Conservation (phyloP, 768 basidiomycete genomes). For the Suillus brevipes region DNA sequence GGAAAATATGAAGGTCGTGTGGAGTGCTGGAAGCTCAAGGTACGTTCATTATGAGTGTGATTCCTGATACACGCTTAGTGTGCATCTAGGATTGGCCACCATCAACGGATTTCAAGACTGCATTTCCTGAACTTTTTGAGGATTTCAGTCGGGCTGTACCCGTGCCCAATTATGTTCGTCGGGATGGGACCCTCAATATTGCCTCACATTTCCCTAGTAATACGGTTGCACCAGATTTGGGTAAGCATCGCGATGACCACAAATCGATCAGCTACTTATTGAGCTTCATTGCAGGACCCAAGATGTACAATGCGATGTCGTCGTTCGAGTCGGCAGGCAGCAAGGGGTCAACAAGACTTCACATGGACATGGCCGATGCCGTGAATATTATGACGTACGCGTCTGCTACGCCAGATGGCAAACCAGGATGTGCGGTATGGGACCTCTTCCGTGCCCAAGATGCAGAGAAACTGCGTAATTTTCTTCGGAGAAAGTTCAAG, state of each 20-base stretch:
- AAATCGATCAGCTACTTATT: neutral
- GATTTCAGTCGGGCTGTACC: conserved; percentile 86
- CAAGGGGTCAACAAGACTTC: conserved; percentile 84
- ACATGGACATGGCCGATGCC: conserved; percentile 95
- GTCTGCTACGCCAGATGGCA: conserved; percentile 51
- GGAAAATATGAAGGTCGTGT: conserved; percentile 60
- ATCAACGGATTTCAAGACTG: conserved; percentile 77
- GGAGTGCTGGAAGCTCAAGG: conserved; percentile 78
- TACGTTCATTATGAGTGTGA: conserved; percentile 23
- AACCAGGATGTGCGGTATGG: conserved; percentile 84
- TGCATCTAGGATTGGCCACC: conserved; percentile 87
- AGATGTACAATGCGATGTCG: conserved; percentile 92
- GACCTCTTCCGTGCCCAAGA: conserved; percentile 86
- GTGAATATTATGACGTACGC: conserved; percentile 89
- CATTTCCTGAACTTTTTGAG: conserved; percentile 82
- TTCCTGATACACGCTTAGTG: conserved; percentile 11
- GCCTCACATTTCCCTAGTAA: conserved; percentile 87
- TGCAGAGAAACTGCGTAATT: conserved; percentile 72
- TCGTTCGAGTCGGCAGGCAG: conserved; percentile 65
- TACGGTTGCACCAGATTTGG: conserved; percentile 76
- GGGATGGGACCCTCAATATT: conserved; percentile 86
- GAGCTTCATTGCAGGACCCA: conserved; percentile 64
- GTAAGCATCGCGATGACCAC: conserved; percentile 40
- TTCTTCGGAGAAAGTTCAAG: conserved; percentile 66
- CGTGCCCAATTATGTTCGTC: conserved; percentile 85